Evolutionary conservation across 768 basidiomycete species (phyloP).

Genomic region (Phlegmacium glaucopus): DNA sequence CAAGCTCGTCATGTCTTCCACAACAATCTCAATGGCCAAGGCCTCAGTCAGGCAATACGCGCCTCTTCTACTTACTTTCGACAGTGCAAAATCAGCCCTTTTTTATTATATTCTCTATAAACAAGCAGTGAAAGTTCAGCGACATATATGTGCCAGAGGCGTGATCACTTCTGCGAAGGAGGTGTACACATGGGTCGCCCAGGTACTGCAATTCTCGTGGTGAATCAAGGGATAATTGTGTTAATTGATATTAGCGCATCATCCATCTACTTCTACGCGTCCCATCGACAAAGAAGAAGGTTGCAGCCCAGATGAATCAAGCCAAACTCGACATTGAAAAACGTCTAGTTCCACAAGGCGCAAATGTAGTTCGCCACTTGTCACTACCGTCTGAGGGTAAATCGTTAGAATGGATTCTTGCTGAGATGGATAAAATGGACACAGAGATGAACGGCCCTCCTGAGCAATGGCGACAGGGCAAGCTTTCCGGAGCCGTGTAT

Average conservation of each 20-base stretch:
- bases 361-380: slow-evolving; percentile 61
- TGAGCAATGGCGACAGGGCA: slow-evolving; percentile 64
- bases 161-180: slow-evolving; percentile 45
- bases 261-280: slow-evolving; percentile 57
- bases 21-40: slow-evolving; percentile 11
- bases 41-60: slow-evolving; percentile 14
- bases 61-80: slow-evolving; percentile 26
- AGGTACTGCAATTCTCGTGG: slow-evolving; percentile 35
- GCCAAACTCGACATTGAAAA: slow-evolving; percentile 64
- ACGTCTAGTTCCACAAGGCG: slow-evolving; percentile 63
- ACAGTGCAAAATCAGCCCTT: slow-evolving; percentile 52
- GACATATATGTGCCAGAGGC: slow-evolving; percentile 67
- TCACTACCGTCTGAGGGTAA: slow-evolving; percentile 63
- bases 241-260: slow-evolving; percentile 37
- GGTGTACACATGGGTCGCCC: slow-evolving; percentile 47
- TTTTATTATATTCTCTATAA: slow-evolving; percentile 57
- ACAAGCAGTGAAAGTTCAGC: slow-evolving; percentile 49
- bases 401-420: slow-evolving; percentile 67
- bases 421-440: slow-evolving; percentile 83
- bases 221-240: too few species aligned
- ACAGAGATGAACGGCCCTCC: slow-evolving; percentile 38
- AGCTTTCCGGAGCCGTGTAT: slow-evolving; percentile 83
- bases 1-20: slow-evolving; percentile 16
- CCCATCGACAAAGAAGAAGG: slow-evolving; percentile 56
- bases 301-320: slow-evolving; percentile 60